These are phyloP conservation scores for Lactarius deliciosus DNA, from an alignment of 768 basidiomycete species.

Conservation along the genomic window DNA sequence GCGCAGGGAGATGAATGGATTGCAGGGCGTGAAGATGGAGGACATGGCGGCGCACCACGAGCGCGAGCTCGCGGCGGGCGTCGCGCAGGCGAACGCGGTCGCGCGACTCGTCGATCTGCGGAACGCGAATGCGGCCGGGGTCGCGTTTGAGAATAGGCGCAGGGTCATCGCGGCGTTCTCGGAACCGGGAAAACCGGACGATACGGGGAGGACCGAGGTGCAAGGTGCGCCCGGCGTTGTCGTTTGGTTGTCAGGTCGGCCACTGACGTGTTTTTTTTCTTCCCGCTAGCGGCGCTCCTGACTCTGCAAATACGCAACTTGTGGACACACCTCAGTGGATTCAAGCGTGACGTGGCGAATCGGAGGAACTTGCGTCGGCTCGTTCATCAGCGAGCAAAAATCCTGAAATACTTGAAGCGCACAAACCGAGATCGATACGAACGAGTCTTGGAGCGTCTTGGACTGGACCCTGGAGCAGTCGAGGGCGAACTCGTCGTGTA, in stretches of 20 bases:
- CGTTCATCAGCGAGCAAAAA: constrained; percentile 79
- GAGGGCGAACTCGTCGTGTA: constrained; percentile 89
- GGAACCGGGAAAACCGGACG: constrained; percentile 57
- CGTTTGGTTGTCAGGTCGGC: constrained; percentile 7
- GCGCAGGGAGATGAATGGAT: constrained; percentile 10
- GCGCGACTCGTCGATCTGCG: constrained; percentile 76
- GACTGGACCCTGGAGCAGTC: constrained; percentile 73
- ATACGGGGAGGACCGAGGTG: constrained; percentile 84
- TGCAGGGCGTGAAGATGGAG: not conserved
- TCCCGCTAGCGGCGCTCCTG: constrained; percentile 69
- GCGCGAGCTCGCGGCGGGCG: constrained; percentile 38
- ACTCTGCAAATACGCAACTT: constrained; percentile 85
- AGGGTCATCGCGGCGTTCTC: constrained; percentile 83
- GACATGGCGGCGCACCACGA: constrained; percentile 22
- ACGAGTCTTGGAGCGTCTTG: constrained; percentile 65
- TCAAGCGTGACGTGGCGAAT: constrained; percentile 75
- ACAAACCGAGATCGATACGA: constrained; percentile 72
- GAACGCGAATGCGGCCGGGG: constrained; percentile 85
- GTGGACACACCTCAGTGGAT: constrained; percentile 67
- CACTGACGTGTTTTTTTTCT: constrained; percentile 2
- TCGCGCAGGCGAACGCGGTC: constrained; percentile 53
- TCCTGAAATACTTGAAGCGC: constrained; percentile 75
- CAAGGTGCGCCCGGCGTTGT: constrained; percentile 62
- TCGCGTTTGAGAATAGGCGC: constrained; percentile 82
- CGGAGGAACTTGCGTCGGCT: constrained; percentile 72